Base-by-base conservation (phyloP, 2,329 filamentous ascomycete species). In the Escovopsis sp. region DNA sequence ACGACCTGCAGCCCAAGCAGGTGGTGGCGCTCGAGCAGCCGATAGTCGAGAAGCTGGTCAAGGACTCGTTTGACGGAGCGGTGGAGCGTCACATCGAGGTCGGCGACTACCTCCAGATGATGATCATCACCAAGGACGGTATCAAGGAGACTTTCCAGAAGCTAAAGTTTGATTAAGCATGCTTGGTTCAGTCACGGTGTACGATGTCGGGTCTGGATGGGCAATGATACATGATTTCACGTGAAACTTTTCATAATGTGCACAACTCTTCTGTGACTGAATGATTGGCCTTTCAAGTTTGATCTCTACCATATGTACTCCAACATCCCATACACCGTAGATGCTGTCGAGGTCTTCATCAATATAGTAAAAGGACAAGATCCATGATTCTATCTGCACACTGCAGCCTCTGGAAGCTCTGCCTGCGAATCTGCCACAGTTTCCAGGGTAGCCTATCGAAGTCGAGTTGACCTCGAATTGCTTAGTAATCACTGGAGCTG, bases 1-100 rank as follows among this genome's bases (percentile, higher is more conserved):
- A 94, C 63, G 81, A 79, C 41, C 67, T 95, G 53, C 67, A 83
- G 67, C 75, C 82, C 63, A 74, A 81, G 52, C 72, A 78, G 59
- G 72, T 74, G 46, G 70, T 79, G 55, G 83, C 84, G 40, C 66
- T 96, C 56, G 71, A 79, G 25, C 72, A 76, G 56, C 66, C 73
- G 42, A 78, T 82, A 46, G 89, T 94, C 25, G 83, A 94, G 67
- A 76, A 82, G 49, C 61, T 98, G 54, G 89, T 98, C 53, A 85
- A 89, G 66, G 91, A 98, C 73, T 91, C 91, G 3, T 98, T 98
- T 64, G 93, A 94, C 48, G 93, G 89, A 61, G 91, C 93, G 4
- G 89, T 94, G 30, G 91, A 98, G 74, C 83, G 91, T 65, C 91
- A 98, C 68, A 98, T 98, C 53, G 91, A 98, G 71, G 93, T 98